Conservation (phyloP, 306 rosid genomes). For the Spatholobus suberectus region DNA sequence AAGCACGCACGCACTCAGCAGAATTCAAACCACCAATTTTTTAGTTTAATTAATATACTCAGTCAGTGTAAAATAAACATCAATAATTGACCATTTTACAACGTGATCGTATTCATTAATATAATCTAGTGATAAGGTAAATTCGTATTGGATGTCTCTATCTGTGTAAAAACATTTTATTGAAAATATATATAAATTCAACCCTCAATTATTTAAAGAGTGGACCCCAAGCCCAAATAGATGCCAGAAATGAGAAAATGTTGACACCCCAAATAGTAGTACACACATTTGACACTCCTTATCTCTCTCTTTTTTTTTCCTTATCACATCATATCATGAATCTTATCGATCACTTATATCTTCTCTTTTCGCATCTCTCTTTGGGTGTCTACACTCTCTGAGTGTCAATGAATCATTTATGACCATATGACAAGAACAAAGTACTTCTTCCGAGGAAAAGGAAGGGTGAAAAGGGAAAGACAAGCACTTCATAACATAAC, state of each 20-base stretch:
- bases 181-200: background rate
- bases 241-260: background rate
- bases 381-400: too few species aligned
- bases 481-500: slow-evolving; percentile 26
- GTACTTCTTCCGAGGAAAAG: background rate
- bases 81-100: background rate
- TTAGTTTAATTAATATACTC: background rate
- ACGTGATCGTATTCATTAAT: background rate
- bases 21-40: background rate
- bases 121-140: background rate
- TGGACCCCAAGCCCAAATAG: background rate
- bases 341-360: too few species aligned
- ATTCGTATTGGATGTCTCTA: background rate
- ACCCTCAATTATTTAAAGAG: background rate
- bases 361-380: too few species aligned
- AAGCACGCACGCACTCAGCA: background rate
- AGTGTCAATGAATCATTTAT: too few species aligned
- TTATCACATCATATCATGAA: too few species aligned
- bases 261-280: background rate
- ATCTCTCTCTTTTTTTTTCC: too few species aligned
- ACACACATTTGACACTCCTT: background rate
- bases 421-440: background rate
- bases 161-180: background rate
- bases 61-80: background rate
- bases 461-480: slow-evolving; percentile 3